A percentile compares a stretch with the other conserved stretches of the same genome.
These are phyloP conservation scores for Cercophora scortea DNA, from an alignment of 495 filamentous ascomycete genomes.

Conservation along the genomic window DNA sequence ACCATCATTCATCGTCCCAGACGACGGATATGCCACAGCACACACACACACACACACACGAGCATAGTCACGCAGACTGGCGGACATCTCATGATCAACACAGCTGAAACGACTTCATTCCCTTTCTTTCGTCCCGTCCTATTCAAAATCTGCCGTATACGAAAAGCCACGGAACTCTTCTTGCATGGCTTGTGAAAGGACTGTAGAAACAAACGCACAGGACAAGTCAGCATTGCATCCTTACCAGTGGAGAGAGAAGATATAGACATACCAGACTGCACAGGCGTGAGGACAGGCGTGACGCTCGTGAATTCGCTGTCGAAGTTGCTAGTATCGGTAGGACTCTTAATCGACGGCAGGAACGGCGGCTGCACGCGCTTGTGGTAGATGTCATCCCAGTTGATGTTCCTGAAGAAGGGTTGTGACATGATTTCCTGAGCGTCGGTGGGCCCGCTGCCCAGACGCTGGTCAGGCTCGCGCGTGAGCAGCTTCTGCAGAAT, in stretches of 20 bases:
- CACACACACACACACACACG: too few relatives aligned
- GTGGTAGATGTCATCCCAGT: slow-evolving; percentile 97
- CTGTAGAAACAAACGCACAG: slow-evolving; percentile 32
- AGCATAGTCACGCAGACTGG: too few relatives aligned
- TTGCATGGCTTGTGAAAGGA: slow-evolving; percentile 97
- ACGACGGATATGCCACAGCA: too few relatives aligned
- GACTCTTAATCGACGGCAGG: slow-evolving; percentile 75
- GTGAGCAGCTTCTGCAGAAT: slow-evolving; percentile 97
- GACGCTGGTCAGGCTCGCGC: slow-evolving; percentile 83
- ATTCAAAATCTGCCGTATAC: slow-evolving; percentile 55
- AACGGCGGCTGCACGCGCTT: slow-evolving; percentile 88
- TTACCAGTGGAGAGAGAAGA: slow-evolving; percentile 5
- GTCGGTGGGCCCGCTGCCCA: slow-evolving; percentile 93
- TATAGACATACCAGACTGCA: slow-evolving; percentile 77
- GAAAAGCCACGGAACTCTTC: slow-evolving; percentile 99
- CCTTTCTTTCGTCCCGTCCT: slow-evolving; percentile 4
- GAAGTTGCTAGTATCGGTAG: slow-evolving; percentile 98
- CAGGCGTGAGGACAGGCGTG: slow-evolving; percentile 92
- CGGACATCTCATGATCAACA: neutral
- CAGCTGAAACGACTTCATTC: neutral
- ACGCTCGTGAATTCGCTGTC: slow-evolving; percentile 98
- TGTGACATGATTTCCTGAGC: slow-evolving; percentile 99
- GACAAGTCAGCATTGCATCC: neutral
- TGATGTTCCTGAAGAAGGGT: slow-evolving; percentile 94
- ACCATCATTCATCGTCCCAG: too few relatives aligned